Evolutionary conservation across 2,329 filamentous ascomycete genomes (phyloP).

Genomic region (Alternaria brassicicola): DNA sequence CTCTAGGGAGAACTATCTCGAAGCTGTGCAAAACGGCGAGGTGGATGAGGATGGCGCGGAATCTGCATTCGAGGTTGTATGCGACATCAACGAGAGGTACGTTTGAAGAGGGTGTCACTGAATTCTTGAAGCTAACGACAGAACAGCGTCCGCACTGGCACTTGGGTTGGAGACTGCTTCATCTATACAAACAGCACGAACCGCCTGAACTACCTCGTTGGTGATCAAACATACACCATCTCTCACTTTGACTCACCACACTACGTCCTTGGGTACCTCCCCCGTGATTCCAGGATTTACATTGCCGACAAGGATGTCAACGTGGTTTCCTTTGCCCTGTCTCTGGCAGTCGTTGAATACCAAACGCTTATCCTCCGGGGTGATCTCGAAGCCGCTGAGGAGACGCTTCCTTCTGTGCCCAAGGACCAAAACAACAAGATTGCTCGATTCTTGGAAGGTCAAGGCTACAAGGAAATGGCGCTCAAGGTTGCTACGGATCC

Average conservation of each 20-base stretch:
- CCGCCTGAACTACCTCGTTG: slow-evolving; percentile 95
- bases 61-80: slow-evolving; percentile 93
- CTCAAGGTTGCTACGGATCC: slow-evolving; percentile 92
- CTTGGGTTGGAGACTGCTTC: slow-evolving; percentile 99
- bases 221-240: slow-evolving; percentile 96
- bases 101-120: slow-evolving; percentile 32
- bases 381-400: slow-evolving; percentile 88
- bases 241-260: slow-evolving; percentile 95
- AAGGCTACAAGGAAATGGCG: slow-evolving; percentile 94
- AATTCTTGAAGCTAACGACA: slow-evolving; percentile 15
- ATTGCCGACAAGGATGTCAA: slow-evolving; percentile 94
- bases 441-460: slow-evolving; percentile 93
- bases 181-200: slow-evolving; percentile 98
- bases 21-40: slow-evolving; percentile 79
- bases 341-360: slow-evolving; percentile 92
- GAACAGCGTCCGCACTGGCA: slow-evolving; percentile 81
- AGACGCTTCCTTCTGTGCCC: slow-evolving; percentile 82
- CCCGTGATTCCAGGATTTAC: slow-evolving; percentile 93
- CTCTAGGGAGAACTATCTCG: slow-evolving; percentile 85
- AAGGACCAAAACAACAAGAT: slow-evolving; percentile 98
- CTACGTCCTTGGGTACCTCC: slow-evolving; percentile 95
- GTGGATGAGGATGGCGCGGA: slow-evolving; percentile 93
- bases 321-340: slow-evolving; percentile 88
- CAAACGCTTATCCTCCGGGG: slow-evolving; percentile 93
- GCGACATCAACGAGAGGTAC: slow-evolving; percentile 88